These are phyloP conservation scores for Cutaneotrichosporon cavernicola DNA, from an alignment of 1,284 basidiomycete genomes.

Conservation along the genomic window DNA sequence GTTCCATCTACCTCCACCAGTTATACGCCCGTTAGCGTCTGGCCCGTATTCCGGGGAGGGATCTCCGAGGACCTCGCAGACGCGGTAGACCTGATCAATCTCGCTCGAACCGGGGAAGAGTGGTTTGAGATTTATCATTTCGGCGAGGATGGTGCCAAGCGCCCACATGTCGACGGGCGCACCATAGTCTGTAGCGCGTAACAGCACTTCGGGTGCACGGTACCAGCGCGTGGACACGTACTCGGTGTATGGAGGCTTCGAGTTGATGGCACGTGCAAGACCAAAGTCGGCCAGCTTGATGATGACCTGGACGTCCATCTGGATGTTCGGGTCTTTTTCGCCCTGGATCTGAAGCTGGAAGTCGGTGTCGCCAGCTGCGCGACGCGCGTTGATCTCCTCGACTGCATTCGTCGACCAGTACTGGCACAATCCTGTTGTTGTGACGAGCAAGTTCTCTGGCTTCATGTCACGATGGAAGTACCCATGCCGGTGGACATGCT, in stretches of 20 bases:
- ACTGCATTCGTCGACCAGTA: constrained; percentile 65
- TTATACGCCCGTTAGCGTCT: constrained; percentile 65
- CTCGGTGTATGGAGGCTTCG: constrained; percentile 92
- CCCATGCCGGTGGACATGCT: constrained; percentile 87
- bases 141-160: constrained; percentile 94
- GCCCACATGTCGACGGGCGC: constrained; percentile 99
- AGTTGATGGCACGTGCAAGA: constrained; percentile 84
- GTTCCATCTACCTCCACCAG: constrained; percentile 87
- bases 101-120: constrained; percentile 97
- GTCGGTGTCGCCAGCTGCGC: constrained; percentile 13
- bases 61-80: constrained; percentile 90
- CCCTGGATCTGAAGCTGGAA: not conserved
- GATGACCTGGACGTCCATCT: constrained; percentile 93
- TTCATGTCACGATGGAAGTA: constrained; percentile 99
- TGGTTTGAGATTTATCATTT: constrained; percentile 90
- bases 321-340: constrained; percentile 43
- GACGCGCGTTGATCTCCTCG: constrained; percentile 38
- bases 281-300: constrained; percentile 99
- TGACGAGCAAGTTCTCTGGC: constrained; percentile 98
- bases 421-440: constrained; percentile 94
- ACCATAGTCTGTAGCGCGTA: constrained; percentile 87
- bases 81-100: constrained; percentile 86
- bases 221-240: constrained; percentile 99
- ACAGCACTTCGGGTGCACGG: constrained; percentile 92
- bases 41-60: constrained; percentile 78